Evolutionary conservation across 2,329 filamentous ascomycete species (phyloP).

Genomic region (Penicillium fuscoglaucum): DNA sequence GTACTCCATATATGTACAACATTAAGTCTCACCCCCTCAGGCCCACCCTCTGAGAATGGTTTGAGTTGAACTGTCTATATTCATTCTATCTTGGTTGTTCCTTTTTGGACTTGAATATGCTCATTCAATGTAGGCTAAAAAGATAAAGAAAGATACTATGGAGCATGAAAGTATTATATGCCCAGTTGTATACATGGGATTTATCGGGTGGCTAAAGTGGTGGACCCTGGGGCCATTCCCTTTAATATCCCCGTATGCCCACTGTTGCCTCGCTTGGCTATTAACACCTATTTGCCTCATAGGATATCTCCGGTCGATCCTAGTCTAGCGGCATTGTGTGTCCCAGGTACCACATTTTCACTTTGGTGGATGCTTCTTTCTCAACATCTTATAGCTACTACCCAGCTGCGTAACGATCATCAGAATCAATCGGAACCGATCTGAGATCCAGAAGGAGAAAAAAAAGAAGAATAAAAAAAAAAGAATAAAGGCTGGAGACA

Average conservation of each 20-base stretch:
- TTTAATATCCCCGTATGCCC: slow-evolving; percentile 33
- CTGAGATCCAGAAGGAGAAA: slow-evolving; percentile 12
- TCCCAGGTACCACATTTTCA: slow-evolving; percentile 14
- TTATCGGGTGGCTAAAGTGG: slow-evolving; percentile 11
- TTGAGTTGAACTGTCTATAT: not conserved
- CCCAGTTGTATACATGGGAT: not conserved
- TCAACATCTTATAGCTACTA: slow-evolving; percentile 3
- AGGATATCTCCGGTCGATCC: slow-evolving; percentile 22
- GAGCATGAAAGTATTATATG: too few relatives aligned
- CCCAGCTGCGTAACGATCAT: slow-evolving; percentile 26
- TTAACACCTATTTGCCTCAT: slow-evolving; percentile 12
- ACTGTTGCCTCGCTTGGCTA: slow-evolving; percentile 30
- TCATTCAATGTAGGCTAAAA: not conserved
- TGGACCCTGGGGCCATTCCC: slow-evolving; percentile 22
- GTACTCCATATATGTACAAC: not conserved
- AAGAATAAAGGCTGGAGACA: slow-evolving; percentile 4
- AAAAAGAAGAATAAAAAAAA: not conserved
- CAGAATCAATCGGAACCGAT: slow-evolving; percentile 12
- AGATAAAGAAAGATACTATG: too few relatives aligned
- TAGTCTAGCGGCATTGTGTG: slow-evolving; percentile 6
- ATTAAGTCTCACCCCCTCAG: not conserved
- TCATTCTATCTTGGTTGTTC: not conserved
- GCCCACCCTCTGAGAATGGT: not conserved
- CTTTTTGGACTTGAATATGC: not conserved
- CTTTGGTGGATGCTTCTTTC: slow-evolving; percentile 12